Base-by-base conservation (phyloP, 179 eudicot species). In the Beta lomatogona region DNA sequence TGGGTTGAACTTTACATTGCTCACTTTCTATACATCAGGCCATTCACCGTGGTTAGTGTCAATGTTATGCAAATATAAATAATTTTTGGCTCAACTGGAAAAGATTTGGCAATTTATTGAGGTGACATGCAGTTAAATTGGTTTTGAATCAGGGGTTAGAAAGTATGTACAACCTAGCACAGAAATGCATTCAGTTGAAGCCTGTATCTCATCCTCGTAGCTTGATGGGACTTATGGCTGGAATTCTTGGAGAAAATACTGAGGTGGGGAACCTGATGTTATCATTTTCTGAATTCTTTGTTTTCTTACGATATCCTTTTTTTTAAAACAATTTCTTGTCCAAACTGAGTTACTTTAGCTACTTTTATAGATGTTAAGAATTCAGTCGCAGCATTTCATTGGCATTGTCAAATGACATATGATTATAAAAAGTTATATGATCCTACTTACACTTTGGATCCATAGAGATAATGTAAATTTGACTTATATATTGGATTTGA, bases 1-100 rank as follows among this genome's bases (percentile, higher is more conserved):
- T 96, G 99, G 99, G 83, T 93, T 66, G 99, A 96, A 88, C 91
- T 94, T 28, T 91, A 87, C 86, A 81, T 92, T 61, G 89, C 94
- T 60, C 95, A 94, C 84, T 87, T 94, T 71, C 87, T 96, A 64
- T 92, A 89, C 88, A 87, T 94, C 85, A 91, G 98, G 77, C 99
- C 99, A 15, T 92, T 96, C 87, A 96, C 97, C 71, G 85, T 85
- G 94, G 99, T 94, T 44, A 89, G 99, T 92, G 76, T 75, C 41
- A 31, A 7, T 55, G 19, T 77, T 41, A 83, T 77, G 28, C 66
- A 81, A 75, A 48, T 28, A 46, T 57, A 64, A 45, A 52, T 63
- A 22, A 19, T 81, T 55, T 69, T 45, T 64, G 52, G 46, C 41
- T 44, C 46, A 14, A 36, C 50, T 67, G 60, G 16, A 50, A 65